Percentiles rank a stretch among this genome's conserved stretches.
Evolutionary conservation across 2,329 filamentous ascomycete species (phyloP).

Genomic region (Fusarium robinianum): DNA sequence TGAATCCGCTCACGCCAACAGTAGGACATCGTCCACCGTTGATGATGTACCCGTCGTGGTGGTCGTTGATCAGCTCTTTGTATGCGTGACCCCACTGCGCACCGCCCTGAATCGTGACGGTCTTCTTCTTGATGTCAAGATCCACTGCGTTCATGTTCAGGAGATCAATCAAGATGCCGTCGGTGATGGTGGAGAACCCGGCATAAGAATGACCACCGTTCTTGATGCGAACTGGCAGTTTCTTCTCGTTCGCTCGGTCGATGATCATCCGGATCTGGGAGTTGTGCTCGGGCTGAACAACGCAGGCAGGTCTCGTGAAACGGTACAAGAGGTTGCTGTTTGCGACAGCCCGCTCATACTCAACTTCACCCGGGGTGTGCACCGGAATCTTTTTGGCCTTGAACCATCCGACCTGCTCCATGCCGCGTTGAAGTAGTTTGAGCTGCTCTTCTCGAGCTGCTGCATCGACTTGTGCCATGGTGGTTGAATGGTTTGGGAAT

Average conservation of each 20-base stretch:
- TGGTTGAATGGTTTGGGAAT: too few species aligned
- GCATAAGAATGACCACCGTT: slow-evolving; percentile 40
- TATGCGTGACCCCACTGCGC: slow-evolving; percentile 42
- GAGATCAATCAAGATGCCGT: slow-evolving; percentile 40
- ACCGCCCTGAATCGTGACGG: slow-evolving; percentile 36
- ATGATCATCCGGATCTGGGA: slow-evolving; percentile 12
- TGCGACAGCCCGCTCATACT: slow-evolving; percentile 21
- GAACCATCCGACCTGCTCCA: slow-evolving; percentile 12
- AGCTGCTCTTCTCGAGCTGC: too few species aligned
- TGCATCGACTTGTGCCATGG: too few species aligned
- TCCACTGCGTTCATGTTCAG: slow-evolving; percentile 35
- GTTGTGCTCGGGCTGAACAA: slow-evolving; percentile 19
- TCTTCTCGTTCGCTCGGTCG: slow-evolving; percentile 1
- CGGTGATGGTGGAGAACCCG: slow-evolving; percentile 37
- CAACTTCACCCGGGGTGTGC: background rate
- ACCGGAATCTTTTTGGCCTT: slow-evolving; percentile 7
- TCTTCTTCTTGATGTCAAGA: slow-evolving; percentile 24
- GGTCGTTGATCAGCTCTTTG: slow-evolving; percentile 33
- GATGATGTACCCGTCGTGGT: slow-evolving; percentile 28
- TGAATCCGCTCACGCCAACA: slow-evolving; percentile 47
- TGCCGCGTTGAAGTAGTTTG: background rate
- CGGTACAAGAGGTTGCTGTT: slow-evolving; percentile 25
- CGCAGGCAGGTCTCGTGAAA: slow-evolving; percentile 18
- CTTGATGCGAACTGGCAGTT: slow-evolving; percentile 35
- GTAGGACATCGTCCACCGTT: slow-evolving; percentile 42